Evolutionary conservation across 2,329 filamentous ascomycete genomes (phyloP).

Genomic region (Macrophomina phaseolina): DNA sequence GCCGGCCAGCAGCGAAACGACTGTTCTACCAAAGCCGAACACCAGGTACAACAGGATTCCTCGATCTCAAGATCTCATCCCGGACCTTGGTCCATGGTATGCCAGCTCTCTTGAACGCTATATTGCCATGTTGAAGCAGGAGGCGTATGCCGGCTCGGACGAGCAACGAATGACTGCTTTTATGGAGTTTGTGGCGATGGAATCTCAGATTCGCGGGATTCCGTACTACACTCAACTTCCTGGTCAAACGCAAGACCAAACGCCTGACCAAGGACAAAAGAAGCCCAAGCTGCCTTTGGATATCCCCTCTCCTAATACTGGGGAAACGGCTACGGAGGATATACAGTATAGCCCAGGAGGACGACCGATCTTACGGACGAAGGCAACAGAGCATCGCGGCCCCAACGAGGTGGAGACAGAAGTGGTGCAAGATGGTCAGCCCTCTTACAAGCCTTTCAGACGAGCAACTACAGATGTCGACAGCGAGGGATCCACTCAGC

Average conservation of each 20-base stretch:
- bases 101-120: conserved; percentile 61
- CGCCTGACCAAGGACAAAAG: background rate
- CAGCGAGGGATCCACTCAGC: conserved; percentile 34
- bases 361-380: conserved; percentile 51
- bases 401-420: conserved; percentile 30
- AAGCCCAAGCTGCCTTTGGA: conserved; percentile 33
- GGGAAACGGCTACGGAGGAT: conserved; percentile 28
- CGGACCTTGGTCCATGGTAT: conserved; percentile 64
- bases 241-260: background rate
- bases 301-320: conserved; percentile 25
- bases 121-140: conserved; percentile 60
- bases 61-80: conserved; percentile 45
- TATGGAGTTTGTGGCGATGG: conserved; percentile 52
- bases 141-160: conserved; percentile 54
- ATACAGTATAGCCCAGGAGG: conserved; percentile 60
- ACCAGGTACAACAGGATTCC: conserved; percentile 13
- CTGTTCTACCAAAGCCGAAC: background rate
- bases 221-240: conserved; percentile 3
- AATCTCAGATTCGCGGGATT: conserved; percentile 47
- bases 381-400: conserved; percentile 30
- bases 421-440: conserved; percentile 29
- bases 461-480: background rate
- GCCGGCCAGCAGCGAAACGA: background rate
- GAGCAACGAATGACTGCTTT: conserved; percentile 61
- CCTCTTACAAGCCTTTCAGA: conserved; percentile 22